These are phyloP conservation scores for Combretum micranthum DNA, from an alignment of 345 rosid genomes.

Conservation along the genomic window DNA sequence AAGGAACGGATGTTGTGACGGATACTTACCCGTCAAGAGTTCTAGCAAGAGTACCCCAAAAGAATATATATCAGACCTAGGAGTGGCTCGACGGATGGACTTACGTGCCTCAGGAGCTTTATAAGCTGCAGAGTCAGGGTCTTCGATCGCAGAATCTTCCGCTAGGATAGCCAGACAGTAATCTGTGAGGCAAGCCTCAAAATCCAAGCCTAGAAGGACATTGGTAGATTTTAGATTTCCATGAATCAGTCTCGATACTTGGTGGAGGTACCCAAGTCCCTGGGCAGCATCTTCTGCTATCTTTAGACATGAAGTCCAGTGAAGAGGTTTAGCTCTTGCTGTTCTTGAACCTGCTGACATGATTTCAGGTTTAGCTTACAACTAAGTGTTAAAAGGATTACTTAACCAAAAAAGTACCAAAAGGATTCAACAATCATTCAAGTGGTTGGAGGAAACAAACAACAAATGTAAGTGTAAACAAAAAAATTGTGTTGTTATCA, in stretches of 20 bases:
- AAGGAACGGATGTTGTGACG: constrained; percentile 74
- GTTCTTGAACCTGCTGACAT: constrained; percentile 71
- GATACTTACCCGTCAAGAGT: constrained; percentile 78
- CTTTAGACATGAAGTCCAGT: constrained; percentile 95
- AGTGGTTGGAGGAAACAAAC: too few relatives aligned
- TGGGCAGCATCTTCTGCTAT: constrained; percentile 96
- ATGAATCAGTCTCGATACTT: constrained; percentile 67
- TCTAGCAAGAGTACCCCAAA: constrained; percentile 76
- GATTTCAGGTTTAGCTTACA: too few relatives aligned
- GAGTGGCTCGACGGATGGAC: constrained; percentile 42
- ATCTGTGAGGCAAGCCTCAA: constrained; percentile 90
- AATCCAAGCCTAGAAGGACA: constrained; percentile 81
- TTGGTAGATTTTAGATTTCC: constrained; percentile 87
- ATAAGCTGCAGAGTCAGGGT: constrained; percentile 56
- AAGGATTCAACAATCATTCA: constrained; percentile 1
- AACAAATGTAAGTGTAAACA: too few relatives aligned
- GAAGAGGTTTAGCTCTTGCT: constrained; percentile 77
- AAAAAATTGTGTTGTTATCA: too few relatives aligned
- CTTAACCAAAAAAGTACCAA: background rate
- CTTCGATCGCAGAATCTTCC: constrained; percentile 46
- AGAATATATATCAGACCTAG: constrained; percentile 77
- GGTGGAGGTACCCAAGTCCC: constrained; percentile 87
- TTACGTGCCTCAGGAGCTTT: constrained; percentile 82
- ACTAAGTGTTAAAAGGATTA: constrained; percentile 1
- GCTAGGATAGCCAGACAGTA: constrained; percentile 67